phyloP scores from a whole-genome alignment of 2,329 filamentous ascomycete species.

The Monosporascus sp. region DNA sequence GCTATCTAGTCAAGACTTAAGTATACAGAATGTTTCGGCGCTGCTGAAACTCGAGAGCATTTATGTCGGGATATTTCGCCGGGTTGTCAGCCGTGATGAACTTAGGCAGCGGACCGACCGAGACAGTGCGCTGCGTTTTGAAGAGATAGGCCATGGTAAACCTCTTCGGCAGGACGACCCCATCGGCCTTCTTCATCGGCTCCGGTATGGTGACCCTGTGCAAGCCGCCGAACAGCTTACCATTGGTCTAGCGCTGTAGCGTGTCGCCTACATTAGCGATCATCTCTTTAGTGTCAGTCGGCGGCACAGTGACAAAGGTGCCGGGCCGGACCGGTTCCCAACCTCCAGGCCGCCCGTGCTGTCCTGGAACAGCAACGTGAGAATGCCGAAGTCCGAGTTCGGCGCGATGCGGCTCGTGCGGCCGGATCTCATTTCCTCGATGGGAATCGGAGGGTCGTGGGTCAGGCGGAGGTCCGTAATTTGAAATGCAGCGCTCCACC shows the following conservation, averaged over 20 bases:
- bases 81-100: constrained; percentile 9
- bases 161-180: constrained; percentile 10
- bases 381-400: constrained; percentile 17
- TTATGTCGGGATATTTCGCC: constrained; percentile 11
- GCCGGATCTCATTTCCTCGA: too few species aligned
- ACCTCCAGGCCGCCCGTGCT: constrained; percentile 31
- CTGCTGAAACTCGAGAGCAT: constrained; percentile 4
- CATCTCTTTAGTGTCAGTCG: constrained; percentile 12
- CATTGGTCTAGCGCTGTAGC: constrained; percentile 24
- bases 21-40: neutral
- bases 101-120: constrained; percentile 5
- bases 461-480: too few species aligned
- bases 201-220: constrained; percentile 13
- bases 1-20: too few species aligned
- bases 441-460: too few species aligned
- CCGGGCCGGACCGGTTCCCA: constrained; percentile 14
- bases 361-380: constrained; percentile 34
- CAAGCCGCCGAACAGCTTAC: constrained; percentile 8
- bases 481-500: too few species aligned
- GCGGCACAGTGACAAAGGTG: constrained; percentile 8
- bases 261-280: constrained; percentile 29
- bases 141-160: constrained; percentile 10
- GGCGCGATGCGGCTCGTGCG: constrained; percentile 10
- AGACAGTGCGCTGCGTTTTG: constrained; percentile 4
- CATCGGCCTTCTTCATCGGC: neutral